Base-by-base conservation (phyloP, 768 basidiomycete species). In the Pluteus cervinus region DNA sequence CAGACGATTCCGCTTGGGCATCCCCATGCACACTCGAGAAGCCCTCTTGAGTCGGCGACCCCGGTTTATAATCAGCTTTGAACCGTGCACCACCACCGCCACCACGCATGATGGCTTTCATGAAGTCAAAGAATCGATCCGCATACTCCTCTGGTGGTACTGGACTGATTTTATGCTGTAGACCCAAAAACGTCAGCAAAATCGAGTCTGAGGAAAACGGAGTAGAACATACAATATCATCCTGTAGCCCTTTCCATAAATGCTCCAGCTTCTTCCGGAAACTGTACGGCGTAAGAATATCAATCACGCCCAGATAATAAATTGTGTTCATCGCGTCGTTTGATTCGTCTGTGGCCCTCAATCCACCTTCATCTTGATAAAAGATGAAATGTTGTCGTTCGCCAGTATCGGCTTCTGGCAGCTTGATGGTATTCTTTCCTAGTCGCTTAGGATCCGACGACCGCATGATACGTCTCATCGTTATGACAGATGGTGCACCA, bases 291-390 rank as follows among this genome's bases (percentile, higher is more conserved):
- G 96, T 98, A 42, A 93, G 63, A 46, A 97, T 98, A 60, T 99
- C 96, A 52, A 99, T 99, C 37, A 99, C 76, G 16, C 96, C 94
- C 7, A 97, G 68, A 58, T 97, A 97, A 58, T 94, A 96, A 39
- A 96, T 84, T 32, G 76, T 77, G 46, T 84, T 81, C 61, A 82
- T 59, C 2, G 69, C 58, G 14, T 73, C 68, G 56, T 98, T 94
- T 7, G 58, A 61, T 50, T 97, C 93, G 56, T 93, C 80, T 12
- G 94, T 96, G 24, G 92, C 89, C 22, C 85, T 73, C 29, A 94
- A 54, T 0, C 96, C 96, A 9, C 92, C 92, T 49, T 98, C 96
- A 53, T 99, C 93, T 50, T 93, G 89, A 54, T 96, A 97, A 61
- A 99, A 99, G 18, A 97, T 59, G 55, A 94, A 90, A 41, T 87